These are phyloP conservation scores for Exsudoporus frostii DNA, from an alignment of 768 basidiomycete genomes.

Conservation along the genomic window DNA sequence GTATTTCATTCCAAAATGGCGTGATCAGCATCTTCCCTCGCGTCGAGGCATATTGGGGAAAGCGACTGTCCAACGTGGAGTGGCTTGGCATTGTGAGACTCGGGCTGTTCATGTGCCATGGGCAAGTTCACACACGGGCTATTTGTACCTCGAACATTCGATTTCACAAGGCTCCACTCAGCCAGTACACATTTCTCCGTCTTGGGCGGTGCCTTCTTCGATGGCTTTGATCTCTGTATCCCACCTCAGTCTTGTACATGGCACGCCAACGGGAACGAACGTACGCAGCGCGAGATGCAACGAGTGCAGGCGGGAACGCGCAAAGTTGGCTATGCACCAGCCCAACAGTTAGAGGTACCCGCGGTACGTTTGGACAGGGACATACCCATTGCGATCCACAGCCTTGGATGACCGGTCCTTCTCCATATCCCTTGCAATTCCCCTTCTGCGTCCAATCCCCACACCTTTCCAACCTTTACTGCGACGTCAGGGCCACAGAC, in stretches of 20 bases:
- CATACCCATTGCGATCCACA: conserved; percentile 29
- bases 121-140: neutral
- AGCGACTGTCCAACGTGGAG: neutral
- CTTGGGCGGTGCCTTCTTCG: conserved; percentile 23
- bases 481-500: conserved; percentile 48
- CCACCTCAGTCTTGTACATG: neutral
- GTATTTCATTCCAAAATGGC: neutral
- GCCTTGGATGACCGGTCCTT: conserved; percentile 34
- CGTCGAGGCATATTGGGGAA: neutral
- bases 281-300: conserved; percentile 30
- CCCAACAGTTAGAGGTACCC: neutral
- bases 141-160: neutral
- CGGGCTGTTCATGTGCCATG: neutral
- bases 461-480: conserved; percentile 47
- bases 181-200: conserved; percentile 11
- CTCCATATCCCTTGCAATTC: conserved; percentile 47
- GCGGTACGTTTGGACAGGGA: neutral
- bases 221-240: conserved; percentile 29
- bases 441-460: conserved; percentile 67
- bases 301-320: conserved; percentile 26
- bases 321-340: conserved; percentile 16
- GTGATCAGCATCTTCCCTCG: neutral
- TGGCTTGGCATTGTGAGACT: neutral
- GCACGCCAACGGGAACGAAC: neutral
- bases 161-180: neutral